Base-by-base conservation (phyloP, 1,139 yeast genomes). In the Geotrichum carabidarum region DNA sequence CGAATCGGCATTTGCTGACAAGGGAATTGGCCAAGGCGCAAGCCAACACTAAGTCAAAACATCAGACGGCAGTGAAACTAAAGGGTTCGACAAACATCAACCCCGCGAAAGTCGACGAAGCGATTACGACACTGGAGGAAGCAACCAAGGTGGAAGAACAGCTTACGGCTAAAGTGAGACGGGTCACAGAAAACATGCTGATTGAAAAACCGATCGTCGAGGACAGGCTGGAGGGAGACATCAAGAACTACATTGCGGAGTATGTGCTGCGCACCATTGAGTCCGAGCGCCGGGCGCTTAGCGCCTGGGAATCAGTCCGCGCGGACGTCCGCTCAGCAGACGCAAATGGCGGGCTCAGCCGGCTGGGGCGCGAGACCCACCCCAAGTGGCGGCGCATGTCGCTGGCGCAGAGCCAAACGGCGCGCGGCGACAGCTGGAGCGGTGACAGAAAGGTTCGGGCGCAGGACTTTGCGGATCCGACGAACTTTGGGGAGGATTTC, bases 1-100 rank as follows among this genome's bases (percentile, higher is more conserved):
- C 99, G 0, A 91, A 91, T 69, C 78, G 99, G 56, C 96, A 94
- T 69, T 75, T 93, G 55, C 73, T 93, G 48, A 93, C 93, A 96
- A 78, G 97, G 55, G 99, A 94, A 62, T 74, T 89, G 52, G 67
- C 81, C 30, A 86, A 82, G 63, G 94, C 97, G 0, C 95, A 91
- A 65, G 80, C 82, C 5, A 81, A 78, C 58, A 82, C 96, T 1
- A 81, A 79, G 62, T 71, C 81, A 31, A 86, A 82, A 64, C 95
- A 88, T 63, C 79, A 81, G 51, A 78, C 81, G 12, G 95, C 95
- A 0, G 80, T 86, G 32, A 84, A 84, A 62, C 77, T 91, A 54
- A 85, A 88, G 64, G 83, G 80, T 58, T 86, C 84, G 60, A 75
- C 90, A 27, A 81, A 87, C 51, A 83, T 89, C 53, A 93, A 86